These are phyloP conservation scores for Auricularia sp. DNA, from an alignment of 768 basidiomycete genomes.

Conservation along the genomic window DNA sequence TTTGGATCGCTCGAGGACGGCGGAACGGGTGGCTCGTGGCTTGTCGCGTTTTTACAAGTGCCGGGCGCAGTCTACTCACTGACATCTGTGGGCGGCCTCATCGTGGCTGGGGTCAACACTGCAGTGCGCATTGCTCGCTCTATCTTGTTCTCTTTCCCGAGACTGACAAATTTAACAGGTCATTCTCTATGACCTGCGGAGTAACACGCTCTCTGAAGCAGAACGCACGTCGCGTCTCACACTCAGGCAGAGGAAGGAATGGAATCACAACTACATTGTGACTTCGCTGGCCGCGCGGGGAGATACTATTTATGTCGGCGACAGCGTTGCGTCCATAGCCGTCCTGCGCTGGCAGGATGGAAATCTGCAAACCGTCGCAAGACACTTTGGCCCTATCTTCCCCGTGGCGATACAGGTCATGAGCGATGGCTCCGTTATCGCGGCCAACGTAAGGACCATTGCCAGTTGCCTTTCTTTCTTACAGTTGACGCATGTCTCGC, in stretches of 20 bases:
- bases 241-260: constrained; percentile 29
- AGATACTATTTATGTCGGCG: constrained; percentile 57
- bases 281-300: constrained; percentile 49
- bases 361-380: constrained; percentile 45
- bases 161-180: constrained; percentile 1
- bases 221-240: constrained; percentile 17
- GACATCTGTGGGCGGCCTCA: constrained; percentile 31
- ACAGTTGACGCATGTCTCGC: background rate
- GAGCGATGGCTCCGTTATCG: constrained; percentile 48
- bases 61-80: constrained; percentile 65
- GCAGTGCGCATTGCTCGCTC: constrained; percentile 32
- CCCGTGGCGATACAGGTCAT: constrained; percentile 56
- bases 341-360: constrained; percentile 41
- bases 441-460: constrained; percentile 52
- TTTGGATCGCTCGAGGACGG: constrained; percentile 21
- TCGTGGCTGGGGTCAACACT: constrained; percentile 68
- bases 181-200: background rate
- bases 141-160: no score
- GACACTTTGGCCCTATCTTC: constrained; percentile 69
- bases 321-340: constrained; percentile 72
- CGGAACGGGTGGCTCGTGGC: constrained; percentile 7
- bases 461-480: constrained; percentile 8
- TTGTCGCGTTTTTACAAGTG: constrained; percentile 36
- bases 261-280: constrained; percentile 79
- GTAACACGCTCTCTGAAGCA: constrained; percentile 24